These are phyloP conservation scores for Asterophora lycoperdoides DNA, from an alignment of 768 basidiomycete species.

Conservation along the genomic window DNA sequence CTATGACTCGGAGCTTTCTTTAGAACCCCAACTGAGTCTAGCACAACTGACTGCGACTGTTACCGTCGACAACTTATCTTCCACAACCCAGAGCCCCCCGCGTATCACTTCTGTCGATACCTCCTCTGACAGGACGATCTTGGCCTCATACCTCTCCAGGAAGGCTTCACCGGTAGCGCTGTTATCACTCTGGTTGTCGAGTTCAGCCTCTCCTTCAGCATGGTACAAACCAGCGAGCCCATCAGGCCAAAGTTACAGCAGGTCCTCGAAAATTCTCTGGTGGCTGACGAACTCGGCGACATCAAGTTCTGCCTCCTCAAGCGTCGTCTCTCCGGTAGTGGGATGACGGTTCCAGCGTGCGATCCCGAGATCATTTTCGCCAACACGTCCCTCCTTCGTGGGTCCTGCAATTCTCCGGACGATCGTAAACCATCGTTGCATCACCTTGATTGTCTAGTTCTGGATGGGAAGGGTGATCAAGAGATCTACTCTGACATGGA, in stretches of 20 bases:
- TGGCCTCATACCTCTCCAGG: not conserved
- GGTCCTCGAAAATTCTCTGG: constrained; percentile 13
- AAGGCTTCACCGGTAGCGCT: constrained; percentile 3
- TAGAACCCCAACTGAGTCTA: constrained; percentile 9
- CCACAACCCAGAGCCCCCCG: too few relatives aligned
- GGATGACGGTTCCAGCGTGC: not conserved
- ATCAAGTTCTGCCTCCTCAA: constrained; percentile 22
- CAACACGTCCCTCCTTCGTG: constrained; percentile 13
- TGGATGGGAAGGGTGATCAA: not conserved
- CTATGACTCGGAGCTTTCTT: too few relatives aligned
- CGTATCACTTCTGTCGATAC: constrained; percentile 2
- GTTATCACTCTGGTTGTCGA: constrained; percentile 4
- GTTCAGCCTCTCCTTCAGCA: constrained; percentile 2
- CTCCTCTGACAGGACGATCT: not conserved
- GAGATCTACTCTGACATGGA: constrained; percentile 6
- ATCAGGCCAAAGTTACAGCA: constrained; percentile 4
- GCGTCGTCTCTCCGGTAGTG: not conserved
- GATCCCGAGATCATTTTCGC: constrained; percentile 17
- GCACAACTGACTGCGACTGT: not conserved
- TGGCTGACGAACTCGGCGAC: constrained; percentile 14
- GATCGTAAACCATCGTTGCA: constrained; percentile 5
- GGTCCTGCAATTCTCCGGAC: constrained; percentile 15
- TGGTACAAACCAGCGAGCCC: not conserved
- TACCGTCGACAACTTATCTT: not conserved
- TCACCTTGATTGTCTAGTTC: constrained; percentile 4